These are phyloP conservation scores for Tetrapisispora pingtungensis DNA, from an alignment of 805 yeast species.

Conservation along the genomic window DNA sequence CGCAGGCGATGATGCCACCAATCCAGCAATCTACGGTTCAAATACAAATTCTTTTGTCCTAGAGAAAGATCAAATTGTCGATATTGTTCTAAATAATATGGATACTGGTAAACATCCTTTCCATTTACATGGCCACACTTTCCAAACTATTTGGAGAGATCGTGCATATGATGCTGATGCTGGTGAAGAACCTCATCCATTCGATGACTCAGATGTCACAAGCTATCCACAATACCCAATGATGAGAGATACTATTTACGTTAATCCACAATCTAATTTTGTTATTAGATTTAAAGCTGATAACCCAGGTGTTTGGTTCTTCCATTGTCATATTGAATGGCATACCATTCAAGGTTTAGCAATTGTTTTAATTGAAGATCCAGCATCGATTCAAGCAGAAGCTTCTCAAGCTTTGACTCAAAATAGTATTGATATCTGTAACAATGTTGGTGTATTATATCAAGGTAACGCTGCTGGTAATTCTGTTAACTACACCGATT, in stretches of 20 bases:
- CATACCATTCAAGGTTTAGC: constrained; percentile 78
- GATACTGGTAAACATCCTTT: constrained; percentile 95
- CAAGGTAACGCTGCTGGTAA: constrained; percentile 90
- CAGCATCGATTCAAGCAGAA: constrained; percentile 40
- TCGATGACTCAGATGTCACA: constrained; percentile 44
- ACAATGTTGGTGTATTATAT: constrained; percentile 39
- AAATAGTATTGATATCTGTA: constrained; percentile 52
- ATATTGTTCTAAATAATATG: constrained; percentile 71
- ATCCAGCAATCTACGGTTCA: constrained; percentile 56
- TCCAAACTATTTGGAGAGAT: constrained; percentile 75
- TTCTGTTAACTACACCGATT: constrained; percentile 48
- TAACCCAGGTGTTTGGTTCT: constrained; percentile 90
- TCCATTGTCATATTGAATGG: constrained; percentile 89
- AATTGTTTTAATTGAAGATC: constrained; percentile 61
- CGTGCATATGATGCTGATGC: constrained; percentile 44
- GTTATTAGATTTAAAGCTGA: constrained; percentile 68
- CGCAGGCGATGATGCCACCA: constrained; percentile 51
- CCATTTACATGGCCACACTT: constrained; percentile 85
- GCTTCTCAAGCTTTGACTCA: constrained; percentile 49
- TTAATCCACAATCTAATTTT: constrained; percentile 57
- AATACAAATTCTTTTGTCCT: constrained; percentile 71
- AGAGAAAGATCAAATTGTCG: constrained; percentile 46
- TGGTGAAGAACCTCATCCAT: constrained; percentile 42
- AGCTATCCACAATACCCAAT: constrained; percentile 52
- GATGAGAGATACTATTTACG: constrained; percentile 60